phyloP scores from a whole-genome alignment of 331 rosid species.

The Saraca asoca region DNA sequence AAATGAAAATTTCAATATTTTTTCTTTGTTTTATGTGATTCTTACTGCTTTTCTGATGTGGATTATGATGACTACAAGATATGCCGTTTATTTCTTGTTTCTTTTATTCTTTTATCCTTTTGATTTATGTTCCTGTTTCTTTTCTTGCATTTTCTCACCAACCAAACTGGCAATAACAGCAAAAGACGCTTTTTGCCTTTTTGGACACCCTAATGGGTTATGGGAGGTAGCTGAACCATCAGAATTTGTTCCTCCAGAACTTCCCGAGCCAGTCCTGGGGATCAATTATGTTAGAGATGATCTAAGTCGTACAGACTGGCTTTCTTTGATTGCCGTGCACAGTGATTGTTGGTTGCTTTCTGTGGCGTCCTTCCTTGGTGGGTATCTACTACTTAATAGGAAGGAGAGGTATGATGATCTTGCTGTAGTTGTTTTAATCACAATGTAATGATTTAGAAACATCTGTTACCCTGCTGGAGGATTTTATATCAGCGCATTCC shows the following conservation, averaged over 20 bases:
- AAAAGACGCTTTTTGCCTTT: neutral
- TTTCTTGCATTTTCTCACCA: conserved; percentile 3
- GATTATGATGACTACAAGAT: too few species aligned
- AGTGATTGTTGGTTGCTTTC: neutral
- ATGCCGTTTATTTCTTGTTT: too few species aligned
- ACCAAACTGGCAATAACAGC: neutral
- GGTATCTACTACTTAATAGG: neutral
- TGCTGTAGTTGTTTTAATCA: neutral
- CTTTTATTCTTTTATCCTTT: too few species aligned
- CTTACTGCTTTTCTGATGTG: too few species aligned
- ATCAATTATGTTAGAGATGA: neutral
- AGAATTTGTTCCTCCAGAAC: neutral
- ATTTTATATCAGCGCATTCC: neutral
- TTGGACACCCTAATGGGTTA: neutral
- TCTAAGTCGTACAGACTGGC: neutral
- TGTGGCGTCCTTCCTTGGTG: neutral
- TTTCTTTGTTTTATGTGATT: too few species aligned
- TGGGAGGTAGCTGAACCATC: neutral
- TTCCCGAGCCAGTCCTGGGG: neutral
- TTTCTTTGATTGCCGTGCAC: neutral
- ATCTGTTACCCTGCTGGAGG: conserved; percentile 5
- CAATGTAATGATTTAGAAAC: neutral
- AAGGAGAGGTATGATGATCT: neutral
- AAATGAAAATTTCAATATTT: too few species aligned
- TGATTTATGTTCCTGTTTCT: neutral